Evolutionary conservation across 768 basidiomycete genomes (phyloP).

Genomic region (Sarcodon aspratus): DNA sequence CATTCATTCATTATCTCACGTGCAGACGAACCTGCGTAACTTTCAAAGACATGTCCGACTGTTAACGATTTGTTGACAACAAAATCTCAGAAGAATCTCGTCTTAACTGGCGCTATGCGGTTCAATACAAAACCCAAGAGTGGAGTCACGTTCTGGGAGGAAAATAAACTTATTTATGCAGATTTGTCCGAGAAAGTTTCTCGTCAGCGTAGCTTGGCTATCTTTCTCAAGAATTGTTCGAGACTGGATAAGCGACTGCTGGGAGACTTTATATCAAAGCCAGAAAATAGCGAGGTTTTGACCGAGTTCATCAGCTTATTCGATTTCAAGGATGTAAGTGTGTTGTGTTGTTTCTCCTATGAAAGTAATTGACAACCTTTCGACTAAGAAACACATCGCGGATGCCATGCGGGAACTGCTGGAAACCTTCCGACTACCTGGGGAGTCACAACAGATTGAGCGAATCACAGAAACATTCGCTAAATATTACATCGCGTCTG

Average conservation of each 20-base stretch:
- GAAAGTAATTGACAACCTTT: not conserved
- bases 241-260: slow-evolving; percentile 86
- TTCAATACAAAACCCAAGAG: slow-evolving; percentile 93
- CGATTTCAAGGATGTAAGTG: slow-evolving; percentile 75
- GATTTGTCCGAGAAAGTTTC: slow-evolving; percentile 31
- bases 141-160: slow-evolving; percentile 85
- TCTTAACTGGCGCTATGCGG: slow-evolving; percentile 69
- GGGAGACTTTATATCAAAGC: slow-evolving; percentile 86
- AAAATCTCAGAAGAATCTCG: slow-evolving; percentile 81
- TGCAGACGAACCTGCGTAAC: not conserved
- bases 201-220: slow-evolving; percentile 61
- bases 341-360: not conserved
- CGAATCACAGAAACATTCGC: slow-evolving; percentile 95
- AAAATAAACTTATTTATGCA: slow-evolving; percentile 78
- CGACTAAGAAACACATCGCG: slow-evolving; percentile 74
- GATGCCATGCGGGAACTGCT: slow-evolving; percentile 94
- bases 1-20: not conserved
- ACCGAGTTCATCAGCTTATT: slow-evolving; percentile 83
- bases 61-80: slow-evolving; percentile 47
- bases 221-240: slow-evolving; percentile 74
- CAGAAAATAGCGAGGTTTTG: slow-evolving; percentile 76
- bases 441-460: slow-evolving; percentile 88
- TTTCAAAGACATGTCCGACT: slow-evolving; percentile 37
- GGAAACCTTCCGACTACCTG: slow-evolving; percentile 89
- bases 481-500: slow-evolving; percentile 75